These are phyloP conservation scores for Ceratobasidium sp. DNA, from an alignment of 1,284 basidiomycete species.

Conservation along the genomic window DNA sequence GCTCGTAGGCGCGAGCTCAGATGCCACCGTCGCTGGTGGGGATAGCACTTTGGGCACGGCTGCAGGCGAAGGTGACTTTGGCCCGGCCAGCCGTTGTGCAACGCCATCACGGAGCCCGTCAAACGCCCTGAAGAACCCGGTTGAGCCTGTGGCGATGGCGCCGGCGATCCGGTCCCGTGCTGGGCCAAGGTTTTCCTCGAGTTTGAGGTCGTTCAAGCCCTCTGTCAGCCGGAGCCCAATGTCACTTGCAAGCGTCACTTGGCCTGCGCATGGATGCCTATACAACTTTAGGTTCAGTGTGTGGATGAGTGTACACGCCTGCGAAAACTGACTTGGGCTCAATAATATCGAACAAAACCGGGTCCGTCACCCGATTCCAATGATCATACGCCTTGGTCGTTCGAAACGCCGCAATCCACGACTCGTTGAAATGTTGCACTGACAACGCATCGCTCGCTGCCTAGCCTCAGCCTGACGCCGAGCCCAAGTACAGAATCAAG, in stretches of 20 bases:
- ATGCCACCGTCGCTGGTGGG: constrained; percentile 33
- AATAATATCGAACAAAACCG: constrained; percentile 87
- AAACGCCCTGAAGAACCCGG: constrained; percentile 85
- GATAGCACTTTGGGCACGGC: constrained; percentile 15
- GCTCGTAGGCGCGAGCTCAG: constrained; percentile 23
- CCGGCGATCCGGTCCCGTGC: constrained; percentile 83
- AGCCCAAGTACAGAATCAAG: neutral
- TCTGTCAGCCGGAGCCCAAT: constrained; percentile 86
- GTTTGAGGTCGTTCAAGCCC: constrained; percentile 86
- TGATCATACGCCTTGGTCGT: constrained; percentile 82
- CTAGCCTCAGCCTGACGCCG: neutral
- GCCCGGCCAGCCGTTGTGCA: constrained; percentile 43
- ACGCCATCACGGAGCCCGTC: constrained; percentile 73
- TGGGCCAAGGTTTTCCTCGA: constrained; percentile 88
- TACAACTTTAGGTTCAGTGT: constrained; percentile 4
- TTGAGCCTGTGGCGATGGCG: constrained; percentile 74
- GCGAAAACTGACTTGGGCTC: constrained; percentile 72
- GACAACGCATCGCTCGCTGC: constrained; percentile 57
- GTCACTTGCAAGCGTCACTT: constrained; percentile 85
- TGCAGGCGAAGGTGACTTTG: constrained; percentile 25
- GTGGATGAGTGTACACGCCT: neutral
- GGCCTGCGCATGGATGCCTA: constrained; percentile 87
- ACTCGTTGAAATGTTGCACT: constrained; percentile 77
- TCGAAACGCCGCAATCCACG: constrained; percentile 85
- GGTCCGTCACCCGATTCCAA: constrained; percentile 88